Evolutionary conservation across 2,329 filamentous ascomycete genomes (phyloP).

Genomic region (Fusarium lyarnte): DNA sequence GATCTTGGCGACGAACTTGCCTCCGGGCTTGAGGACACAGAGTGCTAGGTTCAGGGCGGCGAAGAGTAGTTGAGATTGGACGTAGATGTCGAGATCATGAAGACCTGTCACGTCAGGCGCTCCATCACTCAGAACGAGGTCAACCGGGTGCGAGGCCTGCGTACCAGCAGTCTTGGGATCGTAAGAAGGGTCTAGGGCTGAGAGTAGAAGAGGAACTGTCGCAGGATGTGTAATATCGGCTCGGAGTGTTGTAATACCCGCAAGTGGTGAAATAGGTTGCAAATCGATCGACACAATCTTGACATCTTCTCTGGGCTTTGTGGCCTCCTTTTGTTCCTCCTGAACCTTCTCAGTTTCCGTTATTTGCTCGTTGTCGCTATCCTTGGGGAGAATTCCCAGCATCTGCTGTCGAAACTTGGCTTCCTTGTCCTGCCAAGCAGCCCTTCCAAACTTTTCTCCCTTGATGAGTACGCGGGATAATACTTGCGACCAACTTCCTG

Average conservation of each 20-base stretch:
- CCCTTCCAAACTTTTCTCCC: constrained; percentile 86
- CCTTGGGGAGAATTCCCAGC: constrained; percentile 59
- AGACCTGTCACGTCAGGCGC: constrained; percentile 96
- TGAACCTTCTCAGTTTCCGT: constrained; percentile 14
- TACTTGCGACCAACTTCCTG: constrained; percentile 97
- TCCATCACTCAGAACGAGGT: constrained; percentile 93
- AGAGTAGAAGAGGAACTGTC: constrained; percentile 88
- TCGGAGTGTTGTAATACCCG: constrained; percentile 90
- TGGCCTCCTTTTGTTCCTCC: constrained; percentile 42
- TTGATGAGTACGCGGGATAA: constrained; percentile 93
- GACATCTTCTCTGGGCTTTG: constrained; percentile 71
- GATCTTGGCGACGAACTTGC: constrained; percentile 98
- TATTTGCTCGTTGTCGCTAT: constrained; percentile 34
- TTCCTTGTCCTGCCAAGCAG: constrained; percentile 88
- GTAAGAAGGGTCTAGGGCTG: constrained; percentile 80
- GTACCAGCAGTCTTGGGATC: constrained; percentile 54
- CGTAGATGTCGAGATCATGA: constrained; percentile 97
- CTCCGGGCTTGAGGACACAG: constrained; percentile 90
- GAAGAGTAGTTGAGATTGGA: constrained; percentile 94
- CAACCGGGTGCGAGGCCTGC: constrained; percentile 79
- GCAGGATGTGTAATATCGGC: constrained; percentile 98
- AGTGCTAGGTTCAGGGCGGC: constrained; percentile 92
- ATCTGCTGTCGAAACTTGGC: constrained; percentile 70
- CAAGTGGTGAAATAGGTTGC: constrained; percentile 93
- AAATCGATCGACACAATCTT: constrained; percentile 97